These are phyloP conservation scores for Acanthamoeba castellanii DNA, from an alignment of 208 protist genomes.

Conservation along the genomic window DNA sequence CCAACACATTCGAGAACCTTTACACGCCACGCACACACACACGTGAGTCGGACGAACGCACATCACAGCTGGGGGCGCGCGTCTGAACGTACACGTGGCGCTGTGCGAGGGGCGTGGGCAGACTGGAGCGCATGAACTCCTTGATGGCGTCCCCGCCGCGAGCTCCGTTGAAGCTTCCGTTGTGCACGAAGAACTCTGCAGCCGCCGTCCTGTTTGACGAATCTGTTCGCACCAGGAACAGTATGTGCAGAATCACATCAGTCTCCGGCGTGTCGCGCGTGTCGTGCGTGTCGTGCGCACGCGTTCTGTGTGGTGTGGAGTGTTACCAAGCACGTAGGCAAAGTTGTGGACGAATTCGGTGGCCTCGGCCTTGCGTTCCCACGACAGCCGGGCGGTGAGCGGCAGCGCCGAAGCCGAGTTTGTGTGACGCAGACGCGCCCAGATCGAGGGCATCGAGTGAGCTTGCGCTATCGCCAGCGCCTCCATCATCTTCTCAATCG, in stretches of 20 bases:
- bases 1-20: slow-evolving; percentile 20
- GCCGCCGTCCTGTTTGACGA: not conserved
- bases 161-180: not conserved
- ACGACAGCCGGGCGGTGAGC: not conserved
- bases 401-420: not conserved
- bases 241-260: not conserved
- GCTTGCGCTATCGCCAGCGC: not conserved
- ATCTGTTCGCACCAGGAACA: not conserved
- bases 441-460: not conserved
- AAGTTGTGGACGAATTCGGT: slow-evolving; percentile 30
- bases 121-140: not conserved
- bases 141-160: not conserved
- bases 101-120: not conserved
- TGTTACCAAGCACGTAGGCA: not conserved
- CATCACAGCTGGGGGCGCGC: not conserved
- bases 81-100: not conserved
- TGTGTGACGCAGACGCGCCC: not conserved
- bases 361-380: slow-evolving; percentile 24
- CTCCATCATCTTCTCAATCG: slow-evolving; percentile 34
- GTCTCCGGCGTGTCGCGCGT: no score
- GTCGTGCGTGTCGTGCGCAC: not conserved
- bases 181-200: not conserved
- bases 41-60: not conserved
- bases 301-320: not conserved
- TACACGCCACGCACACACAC: not conserved